phyloP scores from a whole-genome alignment of 129 eudicot species.

The Centaurea solstitialis region DNA sequence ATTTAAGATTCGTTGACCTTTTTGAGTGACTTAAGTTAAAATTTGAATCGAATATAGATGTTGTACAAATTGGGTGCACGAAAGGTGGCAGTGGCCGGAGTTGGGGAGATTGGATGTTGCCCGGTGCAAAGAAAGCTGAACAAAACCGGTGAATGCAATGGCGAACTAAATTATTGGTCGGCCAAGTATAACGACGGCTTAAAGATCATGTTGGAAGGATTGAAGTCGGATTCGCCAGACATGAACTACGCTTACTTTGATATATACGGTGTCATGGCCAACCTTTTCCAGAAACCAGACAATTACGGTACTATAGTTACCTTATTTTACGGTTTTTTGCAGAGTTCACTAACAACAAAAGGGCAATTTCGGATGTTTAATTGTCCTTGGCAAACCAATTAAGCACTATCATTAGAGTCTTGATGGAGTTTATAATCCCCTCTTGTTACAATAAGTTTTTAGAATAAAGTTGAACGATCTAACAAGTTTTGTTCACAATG shows the following conservation, averaged over 20 bases:
- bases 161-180: conserved; percentile 57
- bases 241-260: conserved; percentile 63
- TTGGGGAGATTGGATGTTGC: conserved; percentile 68
- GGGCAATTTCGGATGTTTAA: not conserved
- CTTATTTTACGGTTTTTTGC: not conserved
- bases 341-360: not conserved
- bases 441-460: too few species aligned
- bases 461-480: not conserved
- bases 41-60: conserved; percentile 16
- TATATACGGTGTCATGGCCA: conserved; percentile 44
- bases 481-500: not conserved
- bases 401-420: too few species aligned
- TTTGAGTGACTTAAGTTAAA: not conserved
- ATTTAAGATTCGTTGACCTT: not conserved
- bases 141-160: conserved; percentile 49
- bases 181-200: conserved; percentile 57
- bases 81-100: conserved; percentile 49
- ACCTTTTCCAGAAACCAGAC: conserved; percentile 52
- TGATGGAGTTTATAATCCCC: too few species aligned
- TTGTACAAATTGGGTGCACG: conserved; percentile 62
- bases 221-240: conserved; percentile 45
- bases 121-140: conserved; percentile 53
- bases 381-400: too few species aligned
- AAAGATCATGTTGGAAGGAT: conserved; percentile 28
- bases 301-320: conserved; percentile 51